Base-by-base conservation (phyloP, 176 grass and related monocot genomes). In the Hyparrhenia diplandra region DNA sequence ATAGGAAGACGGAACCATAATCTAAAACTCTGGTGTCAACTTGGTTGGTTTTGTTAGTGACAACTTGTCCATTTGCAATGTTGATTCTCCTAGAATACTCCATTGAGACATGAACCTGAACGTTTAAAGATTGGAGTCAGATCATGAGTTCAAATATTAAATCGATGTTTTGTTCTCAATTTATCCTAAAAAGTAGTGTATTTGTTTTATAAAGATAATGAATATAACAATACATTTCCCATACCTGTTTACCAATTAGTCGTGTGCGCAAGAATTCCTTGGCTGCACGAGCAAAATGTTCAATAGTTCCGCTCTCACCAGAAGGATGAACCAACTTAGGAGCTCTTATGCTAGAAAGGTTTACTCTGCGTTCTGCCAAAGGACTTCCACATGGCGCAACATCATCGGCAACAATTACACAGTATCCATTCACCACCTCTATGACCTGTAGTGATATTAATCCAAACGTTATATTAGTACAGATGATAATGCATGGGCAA, bases 381-480 rank as follows among this genome's bases (percentile, higher is more conserved):
- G 95, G 84, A 74, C 84, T 91, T 5, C 92, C 95, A 35, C 46
- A 85, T 64, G 92, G 82, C 32, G 71, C 81, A 62, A 82, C 62
- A 83, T 86, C 95, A 78, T 94, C 90, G 71, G 84, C 92, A 82
- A 93, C 88, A 58, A 94, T 85, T 79, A 98, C 46, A 76, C 90
- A 98, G 39, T 93, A 84, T 20, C 95, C 95, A 65, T 89, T 98
- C 39, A 95, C 95, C 55, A 94, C 86, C 63, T 98, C 95, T 55
- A 95, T 82, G 11, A 98, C 92, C 92, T 98, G 83, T n/a, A 25
- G 87, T 73, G 31, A 84, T 27, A 87, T 77, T 25, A 75, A 40
- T 8, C 34, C 3, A 35, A 68, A 69, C 21, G n/a, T n/a, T n/a
- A 80, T 31, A 54, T 80, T 80, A 81, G 62, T 51, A 41, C 3